phyloP scores from a whole-genome alignment of 768 basidiomycete species.

The Agaricus bisporus region DNA sequence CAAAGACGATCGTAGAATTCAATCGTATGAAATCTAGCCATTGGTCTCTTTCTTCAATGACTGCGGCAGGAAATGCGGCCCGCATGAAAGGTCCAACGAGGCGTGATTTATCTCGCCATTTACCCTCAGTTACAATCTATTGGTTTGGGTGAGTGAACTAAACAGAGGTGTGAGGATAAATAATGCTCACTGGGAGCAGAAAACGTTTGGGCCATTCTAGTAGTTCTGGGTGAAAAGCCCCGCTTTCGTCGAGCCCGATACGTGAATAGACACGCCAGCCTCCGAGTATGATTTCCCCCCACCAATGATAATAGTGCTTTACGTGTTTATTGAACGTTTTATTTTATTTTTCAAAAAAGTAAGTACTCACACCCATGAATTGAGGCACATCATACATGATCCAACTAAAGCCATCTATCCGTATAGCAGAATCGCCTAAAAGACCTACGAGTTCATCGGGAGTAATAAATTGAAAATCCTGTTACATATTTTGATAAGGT shows the following conservation, averaged over 20 bases:
- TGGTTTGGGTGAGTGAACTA: neutral
- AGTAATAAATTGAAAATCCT: conserved; percentile 24
- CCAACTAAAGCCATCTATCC: conserved; percentile 19
- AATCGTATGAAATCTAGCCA: conserved; percentile 53
- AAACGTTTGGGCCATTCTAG: conserved; percentile 26
- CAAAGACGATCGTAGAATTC: conserved; percentile 50
- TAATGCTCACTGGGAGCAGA: conserved; percentile 16
- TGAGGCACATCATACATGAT: conserved; percentile 24
- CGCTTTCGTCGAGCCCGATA: conserved; percentile 15
- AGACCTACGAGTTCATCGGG: conserved; percentile 16
- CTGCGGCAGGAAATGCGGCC: conserved; percentile 52
- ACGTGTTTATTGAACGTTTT: neutral
- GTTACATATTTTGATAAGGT: neutral
- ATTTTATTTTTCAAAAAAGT: neutral
- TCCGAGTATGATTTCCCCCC: conserved; percentile 40
- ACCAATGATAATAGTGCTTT: conserved; percentile 43
- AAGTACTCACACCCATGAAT: conserved; percentile 17
- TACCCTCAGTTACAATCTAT: conserved; percentile 20
- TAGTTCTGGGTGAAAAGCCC: conserved; percentile 7
- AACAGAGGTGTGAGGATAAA: neutral
- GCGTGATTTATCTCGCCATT: conserved; percentile 56
- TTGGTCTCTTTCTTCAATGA: conserved; percentile 52
- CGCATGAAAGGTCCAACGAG: conserved; percentile 62
- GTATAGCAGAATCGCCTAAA: conserved; percentile 18
- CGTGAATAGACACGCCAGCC: conserved; percentile 33